Base-by-base conservation (phyloP, 1,139 yeast species). In the Debaryomyces subglobosus region DNA sequence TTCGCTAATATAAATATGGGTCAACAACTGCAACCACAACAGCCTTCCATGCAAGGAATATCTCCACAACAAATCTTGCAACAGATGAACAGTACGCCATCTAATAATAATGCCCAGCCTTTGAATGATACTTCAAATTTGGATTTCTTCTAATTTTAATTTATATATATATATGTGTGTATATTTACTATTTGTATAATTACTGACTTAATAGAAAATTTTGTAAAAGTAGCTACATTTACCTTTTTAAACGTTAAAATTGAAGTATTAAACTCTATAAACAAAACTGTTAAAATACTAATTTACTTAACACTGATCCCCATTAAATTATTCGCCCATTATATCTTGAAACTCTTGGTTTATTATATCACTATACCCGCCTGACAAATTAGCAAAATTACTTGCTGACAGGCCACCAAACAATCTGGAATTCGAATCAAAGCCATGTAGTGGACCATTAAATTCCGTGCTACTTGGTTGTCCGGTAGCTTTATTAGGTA, bases 21-120 rank as follows among this genome's bases (percentile, higher is more conserved):
- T 27, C 56, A 48, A 23, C 50, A 32, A 21, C 46, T 25, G 25
- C 55, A 42, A n/a, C 52, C 44, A 39, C 56, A 44, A 39, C 53
- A 49, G 24, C 56, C 38, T 27, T 40, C 53, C 44, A 40, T 40
- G 43, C 60, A 57, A 34, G 61, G 67, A 5, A 67, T 72, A 37
- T 71, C 77, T 1, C 78, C 78, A 2, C 78, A 71, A 52, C 77
- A 73, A 49, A 63, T 73, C 12, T 61, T 71, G 37, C 76, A 63
- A 56, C 74, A 65, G 52, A 64, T 63, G 49, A 59, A 61, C 35
- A 58, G 57, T 13, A 50, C 48, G 21, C 49, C 49, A 21, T 39
- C 46, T 25, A 55, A 53, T 41, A 53, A 47, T 37, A 51, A 33
- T 32, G 2, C 45, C 13, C 27, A 32, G n/a, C 13, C 21, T 20